Percentiles rank a stretch among this genome's conserved stretches.
phyloP scores from a whole-genome alignment of 31 red algal species.

The Odonthalia washingtoniensis region DNA sequence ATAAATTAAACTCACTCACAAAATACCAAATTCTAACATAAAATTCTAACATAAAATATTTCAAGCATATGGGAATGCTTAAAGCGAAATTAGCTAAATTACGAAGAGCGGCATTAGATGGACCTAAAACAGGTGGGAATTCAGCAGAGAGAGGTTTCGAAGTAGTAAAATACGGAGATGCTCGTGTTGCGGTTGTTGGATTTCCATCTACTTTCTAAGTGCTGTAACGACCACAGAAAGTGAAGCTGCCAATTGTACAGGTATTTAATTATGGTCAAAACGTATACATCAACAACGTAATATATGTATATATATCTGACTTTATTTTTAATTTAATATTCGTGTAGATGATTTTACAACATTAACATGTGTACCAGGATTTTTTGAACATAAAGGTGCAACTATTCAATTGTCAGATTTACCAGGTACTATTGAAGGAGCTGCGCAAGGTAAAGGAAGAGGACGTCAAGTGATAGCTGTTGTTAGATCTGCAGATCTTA shows the following conservation, averaged over 20 bases:
- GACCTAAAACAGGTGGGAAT: constrained; percentile 74
- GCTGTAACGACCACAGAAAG: constrained; percentile 84
- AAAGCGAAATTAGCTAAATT: constrained; percentile 96
- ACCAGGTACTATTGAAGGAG: constrained; percentile 96
- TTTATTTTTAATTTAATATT: background rate
- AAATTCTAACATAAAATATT: background rate
- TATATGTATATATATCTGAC: background rate
- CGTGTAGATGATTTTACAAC: constrained; percentile 95
- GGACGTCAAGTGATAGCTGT: constrained; percentile 95
- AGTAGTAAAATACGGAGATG: constrained; percentile 96
- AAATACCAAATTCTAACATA: background rate
- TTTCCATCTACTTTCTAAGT: constrained; percentile 93
- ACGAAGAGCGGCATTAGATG: constrained; percentile 84
- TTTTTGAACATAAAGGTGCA: constrained; percentile 84
- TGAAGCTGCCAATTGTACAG: constrained; percentile 80
- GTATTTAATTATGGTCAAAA: too few relatives aligned
- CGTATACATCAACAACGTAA: background rate
- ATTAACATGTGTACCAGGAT: constrained; percentile 88
- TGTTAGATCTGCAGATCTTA: constrained; percentile 89
- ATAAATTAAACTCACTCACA: background rate
- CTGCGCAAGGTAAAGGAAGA: constrained; percentile 90
- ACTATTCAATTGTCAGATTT: constrained; percentile 96
- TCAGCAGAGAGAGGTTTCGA: constrained; percentile 84
- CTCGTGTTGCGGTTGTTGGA: constrained; percentile 89
- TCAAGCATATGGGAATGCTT: constrained; percentile 84